phyloP scores from a whole-genome alignment of 768 basidiomycete genomes.

The Pulveroboletus sp. region DNA sequence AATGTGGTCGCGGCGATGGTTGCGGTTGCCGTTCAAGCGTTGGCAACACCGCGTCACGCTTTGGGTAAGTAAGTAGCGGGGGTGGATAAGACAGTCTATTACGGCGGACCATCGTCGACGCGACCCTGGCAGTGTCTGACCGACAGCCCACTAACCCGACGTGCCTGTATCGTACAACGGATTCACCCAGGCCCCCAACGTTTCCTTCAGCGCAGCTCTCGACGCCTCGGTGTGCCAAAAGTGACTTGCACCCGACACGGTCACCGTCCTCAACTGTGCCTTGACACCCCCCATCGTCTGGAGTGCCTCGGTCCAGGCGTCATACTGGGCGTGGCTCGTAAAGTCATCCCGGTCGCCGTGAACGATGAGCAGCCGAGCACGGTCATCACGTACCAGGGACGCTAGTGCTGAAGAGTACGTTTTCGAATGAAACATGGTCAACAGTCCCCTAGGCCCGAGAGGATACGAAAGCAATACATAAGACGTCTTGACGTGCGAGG shows the following conservation, averaged over 20 bases:
- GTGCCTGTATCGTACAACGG: constrained; percentile 1
- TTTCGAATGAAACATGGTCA: constrained; percentile 63
- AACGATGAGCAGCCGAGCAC: constrained; percentile 54
- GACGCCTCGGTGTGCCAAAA: constrained; percentile 53
- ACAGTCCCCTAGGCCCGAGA: constrained; percentile 55
- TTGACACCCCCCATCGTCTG: constrained; percentile 14
- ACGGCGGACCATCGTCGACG: background rate
- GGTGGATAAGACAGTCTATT: background rate
- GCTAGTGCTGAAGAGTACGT: constrained; percentile 51
- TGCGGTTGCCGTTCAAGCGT: constrained; percentile 21
- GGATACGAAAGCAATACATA: constrained; percentile 79
- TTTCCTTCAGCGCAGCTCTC: constrained; percentile 16
- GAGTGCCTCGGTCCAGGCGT: constrained; percentile 48
- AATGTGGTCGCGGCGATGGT: constrained; percentile 24
- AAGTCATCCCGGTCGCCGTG: constrained; percentile 73
- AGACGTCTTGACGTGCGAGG: constrained; percentile 46
- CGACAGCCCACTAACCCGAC: background rate
- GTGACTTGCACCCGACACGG: constrained; percentile 51
- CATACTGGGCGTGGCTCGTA: constrained; percentile 51
- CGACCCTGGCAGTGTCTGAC: constrained; percentile 10
- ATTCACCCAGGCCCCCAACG: constrained; percentile 2
- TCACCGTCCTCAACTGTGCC: constrained; percentile 31
- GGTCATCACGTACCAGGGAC: constrained; percentile 42
- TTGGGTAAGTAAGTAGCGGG: constrained; percentile 13
- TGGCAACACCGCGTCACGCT: constrained; percentile 2